These are phyloP conservation scores for Phylloporus sp. DNA, from an alignment of 768 basidiomycete genomes.

Conservation along the genomic window DNA sequence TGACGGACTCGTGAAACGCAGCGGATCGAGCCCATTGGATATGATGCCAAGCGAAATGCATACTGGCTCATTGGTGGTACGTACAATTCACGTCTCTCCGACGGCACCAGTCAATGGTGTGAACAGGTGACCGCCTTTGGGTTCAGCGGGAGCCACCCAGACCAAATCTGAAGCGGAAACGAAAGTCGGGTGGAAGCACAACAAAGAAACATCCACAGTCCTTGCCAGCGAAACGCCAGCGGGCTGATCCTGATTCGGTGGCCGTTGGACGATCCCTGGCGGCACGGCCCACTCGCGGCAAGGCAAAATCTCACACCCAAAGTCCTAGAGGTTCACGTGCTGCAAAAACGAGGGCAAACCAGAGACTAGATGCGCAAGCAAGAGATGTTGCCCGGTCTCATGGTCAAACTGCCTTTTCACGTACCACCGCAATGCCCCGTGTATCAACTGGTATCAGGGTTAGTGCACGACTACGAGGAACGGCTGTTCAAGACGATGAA, in stretches of 20 bases:
- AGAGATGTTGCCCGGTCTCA: constrained; percentile 64
- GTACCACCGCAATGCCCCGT: constrained; percentile 21
- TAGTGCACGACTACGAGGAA: constrained; percentile 62
- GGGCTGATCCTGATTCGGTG: constrained; percentile 8
- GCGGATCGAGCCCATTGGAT: constrained; percentile 85
- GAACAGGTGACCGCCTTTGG: constrained; percentile 79
- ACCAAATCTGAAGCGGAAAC: constrained; percentile 40
- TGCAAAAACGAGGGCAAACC: constrained; percentile 69
- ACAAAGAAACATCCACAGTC: constrained; percentile 21
- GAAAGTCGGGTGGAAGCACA: constrained; percentile 29
- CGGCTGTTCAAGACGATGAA: constrained; percentile 49
- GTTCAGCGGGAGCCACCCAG: constrained; percentile 69
- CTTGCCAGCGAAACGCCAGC: constrained; percentile 24
- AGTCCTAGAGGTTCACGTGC: constrained; percentile 51
- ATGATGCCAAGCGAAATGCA: constrained; percentile 71
- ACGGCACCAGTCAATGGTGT: constrained; percentile 1
- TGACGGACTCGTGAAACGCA: constrained; percentile 28
- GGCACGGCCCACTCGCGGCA: constrained; percentile 14
- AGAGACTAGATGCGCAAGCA: constrained; percentile 64
- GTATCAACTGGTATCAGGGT: constrained; percentile 53
- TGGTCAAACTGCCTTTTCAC: constrained; percentile 36
- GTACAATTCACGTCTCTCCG: constrained; percentile 2
- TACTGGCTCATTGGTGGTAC: constrained; percentile 85
- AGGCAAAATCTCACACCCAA: constrained; percentile 18
- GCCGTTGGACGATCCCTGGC: constrained; percentile 3